Base-by-base conservation (phyloP, 345 rosid species). In the Citrus reticulata region DNA sequence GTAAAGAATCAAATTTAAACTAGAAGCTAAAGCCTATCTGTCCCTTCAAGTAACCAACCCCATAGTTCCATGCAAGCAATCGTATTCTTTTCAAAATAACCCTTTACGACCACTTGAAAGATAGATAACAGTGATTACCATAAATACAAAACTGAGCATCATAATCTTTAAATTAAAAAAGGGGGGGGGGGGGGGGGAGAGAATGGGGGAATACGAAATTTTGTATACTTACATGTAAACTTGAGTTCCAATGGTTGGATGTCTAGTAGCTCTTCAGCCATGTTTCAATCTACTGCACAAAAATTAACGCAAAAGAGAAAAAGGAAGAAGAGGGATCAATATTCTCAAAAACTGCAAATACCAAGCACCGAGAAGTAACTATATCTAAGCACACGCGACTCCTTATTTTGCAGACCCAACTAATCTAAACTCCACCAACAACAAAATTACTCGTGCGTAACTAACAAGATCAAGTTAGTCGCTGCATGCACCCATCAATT, bases 191-290 rank as follows among this genome's bases (percentile, higher is more conserved):
- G 19, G 0, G 46, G 11, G 39, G 11, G 25, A 57, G 19, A 25
- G 7, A n/a, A 14, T 1, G 40, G 16, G 13, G 58, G 22, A 67
- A 75, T 4, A 4, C 16, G 9, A 13, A 11, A 27, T 37, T 16
- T 22, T 22, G 58, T 16, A 10, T 22, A 73, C 88, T 83, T 82
- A 87, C 90, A 86, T 0, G 85, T 73, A 65, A 89, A 85, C 70
- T 59, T 81, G 83, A 87, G 84, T 79, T 89, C 85, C 24, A 60
- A 77, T 17, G 90, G 90, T 22, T 80, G 86, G 73, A 87, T 83
- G 68, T 87, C 87, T 87, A 89, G 40, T 20, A 89, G 83, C 83
- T 89, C 86, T 54, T 74, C 64, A n/a, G 86, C 24, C 90, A 85
- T 88, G 66, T 60, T 63, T 70, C 62, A 62, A 68, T 65, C 78